These are phyloP conservation scores for Fibroporia radiculosa DNA, from an alignment of 768 basidiomycete species.

Conservation along the genomic window DNA sequence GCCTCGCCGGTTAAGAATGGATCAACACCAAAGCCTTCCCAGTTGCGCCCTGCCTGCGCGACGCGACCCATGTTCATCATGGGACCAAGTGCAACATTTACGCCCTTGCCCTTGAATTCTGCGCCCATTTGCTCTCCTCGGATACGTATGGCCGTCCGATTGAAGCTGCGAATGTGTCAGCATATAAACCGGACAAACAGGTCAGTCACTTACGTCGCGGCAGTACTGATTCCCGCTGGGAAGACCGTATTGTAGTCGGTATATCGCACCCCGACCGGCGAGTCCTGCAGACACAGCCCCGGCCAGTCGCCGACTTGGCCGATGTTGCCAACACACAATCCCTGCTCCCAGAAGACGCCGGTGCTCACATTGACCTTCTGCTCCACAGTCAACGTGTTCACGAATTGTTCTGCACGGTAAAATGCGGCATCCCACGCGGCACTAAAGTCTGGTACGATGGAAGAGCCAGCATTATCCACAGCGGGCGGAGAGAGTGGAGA, in stretches of 20 bases:
- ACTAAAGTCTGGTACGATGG: conserved; percentile 36
- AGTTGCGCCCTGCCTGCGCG: conserved; percentile 78
- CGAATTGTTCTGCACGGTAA: conserved; percentile 13
- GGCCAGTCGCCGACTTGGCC: conserved; percentile 47
- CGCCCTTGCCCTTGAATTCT: conserved; percentile 80
- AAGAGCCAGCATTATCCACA: conserved; percentile 29
- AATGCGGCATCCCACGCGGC: conserved; percentile 16
- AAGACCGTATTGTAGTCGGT: conserved; percentile 71
- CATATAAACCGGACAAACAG: background rate
- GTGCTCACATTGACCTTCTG: conserved; percentile 61
- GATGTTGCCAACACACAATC: conserved; percentile 66
- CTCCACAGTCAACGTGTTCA: conserved; percentile 47
- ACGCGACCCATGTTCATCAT: conserved; percentile 87
- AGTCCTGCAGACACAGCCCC: conserved; percentile 61
- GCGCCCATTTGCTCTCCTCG: conserved; percentile 75
- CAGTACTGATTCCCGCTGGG: conserved; percentile 79
- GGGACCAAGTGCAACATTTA: conserved; percentile 68
- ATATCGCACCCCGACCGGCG: conserved; percentile 71
- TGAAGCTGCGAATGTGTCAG: conserved; percentile 46
- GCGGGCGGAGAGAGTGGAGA: conserved; percentile 53
- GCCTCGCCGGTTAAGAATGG: conserved; percentile 79
- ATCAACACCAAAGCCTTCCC: conserved; percentile 94
- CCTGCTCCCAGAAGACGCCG: conserved; percentile 58
- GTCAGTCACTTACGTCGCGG: conserved; percentile 63
- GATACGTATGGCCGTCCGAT: conserved; percentile 66